Percentiles rank a stretch among this genome's conserved stretches.
phyloP scores from a whole-genome alignment of 2,329 filamentous ascomycete species.

The Coniella lustricola region DNA sequence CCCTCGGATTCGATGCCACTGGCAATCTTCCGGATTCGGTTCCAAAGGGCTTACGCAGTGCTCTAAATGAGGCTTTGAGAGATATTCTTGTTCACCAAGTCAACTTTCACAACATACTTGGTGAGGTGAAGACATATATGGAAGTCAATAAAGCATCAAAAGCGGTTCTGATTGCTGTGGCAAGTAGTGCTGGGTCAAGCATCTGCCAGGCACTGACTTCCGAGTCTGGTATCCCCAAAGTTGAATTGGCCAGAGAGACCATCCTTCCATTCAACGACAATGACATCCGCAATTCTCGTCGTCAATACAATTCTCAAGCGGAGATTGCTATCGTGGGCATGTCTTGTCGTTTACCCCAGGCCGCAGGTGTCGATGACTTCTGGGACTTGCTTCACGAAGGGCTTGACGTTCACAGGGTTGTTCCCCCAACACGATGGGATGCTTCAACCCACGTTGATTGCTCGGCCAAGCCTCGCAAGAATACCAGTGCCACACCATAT shows the following conservation, averaged over 20 bases:
- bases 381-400: slow-evolving; percentile 15
- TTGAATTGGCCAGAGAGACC: not conserved
- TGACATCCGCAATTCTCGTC: not conserved
- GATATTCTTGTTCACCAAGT: not conserved
- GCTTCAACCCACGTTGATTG: slow-evolving; percentile 20
- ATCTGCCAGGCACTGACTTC: not conserved
- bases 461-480: slow-evolving; percentile 10
- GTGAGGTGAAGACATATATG: not conserved
- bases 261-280: not conserved
- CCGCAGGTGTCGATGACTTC: slow-evolving; percentile 39
- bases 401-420: slow-evolving; percentile 20
- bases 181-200: not conserved
- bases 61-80: not conserved
- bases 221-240: not conserved
- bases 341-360: slow-evolving; percentile 64
- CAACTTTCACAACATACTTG: not conserved
- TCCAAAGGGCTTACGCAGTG: not conserved
- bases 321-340: slow-evolving; percentile 83
- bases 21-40: not conserved
- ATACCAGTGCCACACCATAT: slow-evolving; percentile 59
- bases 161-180: not conserved
- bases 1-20: not conserved
- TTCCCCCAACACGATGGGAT: slow-evolving; percentile 1
- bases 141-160: not conserved
- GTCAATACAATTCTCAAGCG: slow-evolving; percentile 31